phyloP scores from a whole-genome alignment of 31 red algal genomes.

The Asparagopsis taxiformis region DNA sequence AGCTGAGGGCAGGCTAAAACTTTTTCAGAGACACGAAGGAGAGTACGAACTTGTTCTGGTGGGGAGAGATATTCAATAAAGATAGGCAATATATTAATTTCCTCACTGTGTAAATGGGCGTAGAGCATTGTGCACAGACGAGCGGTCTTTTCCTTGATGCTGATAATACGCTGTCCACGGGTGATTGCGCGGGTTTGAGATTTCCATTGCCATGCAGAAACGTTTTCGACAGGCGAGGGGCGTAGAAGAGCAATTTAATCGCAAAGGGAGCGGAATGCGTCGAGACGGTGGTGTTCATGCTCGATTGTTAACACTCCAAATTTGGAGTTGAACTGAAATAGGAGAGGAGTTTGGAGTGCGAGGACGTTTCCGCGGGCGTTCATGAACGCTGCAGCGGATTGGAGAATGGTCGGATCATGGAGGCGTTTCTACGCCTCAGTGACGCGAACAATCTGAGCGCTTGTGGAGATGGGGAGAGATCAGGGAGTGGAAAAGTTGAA shows the following conservation, averaged over 20 bases:
- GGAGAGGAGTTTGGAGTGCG: constrained; percentile 10
- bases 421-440: too few relatives aligned
- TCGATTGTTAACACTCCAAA: too few relatives aligned
- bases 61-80: constrained; percentile 4
- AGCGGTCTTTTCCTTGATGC: background rate
- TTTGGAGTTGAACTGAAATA: constrained; percentile 13
- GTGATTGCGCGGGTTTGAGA: too few relatives aligned
- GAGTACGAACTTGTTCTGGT: constrained; percentile 10
- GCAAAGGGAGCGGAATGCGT: background rate
- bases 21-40: constrained; percentile 4
- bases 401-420: too few relatives aligned
- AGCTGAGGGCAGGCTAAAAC: background rate
- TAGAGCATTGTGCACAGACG: background rate
- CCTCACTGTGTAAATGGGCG: background rate
- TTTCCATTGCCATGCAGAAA: too few relatives aligned
- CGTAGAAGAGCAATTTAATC: background rate
- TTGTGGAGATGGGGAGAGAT: too few relatives aligned
- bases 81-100: constrained; percentile 19
- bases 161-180: too few relatives aligned
- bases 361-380: constrained; percentile 13
- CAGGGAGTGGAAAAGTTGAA: too few relatives aligned
- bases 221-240: background rate
- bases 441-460: too few relatives aligned
- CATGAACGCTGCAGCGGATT: too few relatives aligned
- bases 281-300: constrained; percentile 17